Base-by-base conservation (phyloP, 2,329 filamentous ascomycete species). In the Geosmithia morbida region DNA sequence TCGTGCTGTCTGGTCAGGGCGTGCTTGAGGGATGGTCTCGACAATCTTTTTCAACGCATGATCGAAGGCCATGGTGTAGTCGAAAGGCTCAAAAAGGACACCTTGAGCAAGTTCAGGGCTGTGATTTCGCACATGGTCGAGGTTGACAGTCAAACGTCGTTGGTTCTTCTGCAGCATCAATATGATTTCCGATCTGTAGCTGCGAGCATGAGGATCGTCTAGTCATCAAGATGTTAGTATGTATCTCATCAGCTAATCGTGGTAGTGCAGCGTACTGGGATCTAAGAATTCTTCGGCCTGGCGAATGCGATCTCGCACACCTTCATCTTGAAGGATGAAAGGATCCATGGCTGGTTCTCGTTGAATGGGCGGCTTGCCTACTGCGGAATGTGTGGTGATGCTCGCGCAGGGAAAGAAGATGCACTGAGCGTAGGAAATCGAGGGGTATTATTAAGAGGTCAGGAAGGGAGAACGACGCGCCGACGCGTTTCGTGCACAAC, bases 261-360 rank as follows among this genome's bases (percentile, higher is more conserved):
- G 33, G 14, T 37, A 18, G 41, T 11, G 29, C 18, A 14, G 44
- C 82, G 59, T 76, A 95, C 88, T 82, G 51, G 90, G 90, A 70
- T 96, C 90, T 42, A 97, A 79, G 60, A 97, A 96, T 63, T 96
- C 89, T 57, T 84, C 77, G n/a, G 87, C 88, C 53, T 84, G 79
- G 57, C 87, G 84, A 63, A 95, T 79, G 58, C 88, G 86, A 68
- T 94, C 83, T 56, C 80, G 77, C 57, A 83, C 81, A 54, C 83
- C 87, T 66, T 92, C 86, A 73, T 96, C 89, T 65, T 83, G 79
- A 57, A 94, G 77, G 68, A 84, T 79, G 55, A 79, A 70, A 51
- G 72, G 75, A 56, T 88, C 84, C 85, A 92, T 88, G 52, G 40
- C 42, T 44, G 49, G 46, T 18, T 43, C n/a, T 20, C 7, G 41